phyloP scores from a whole-genome alignment of 352 stramenopile genomes.

The Phytophthora kernoviae region DNA sequence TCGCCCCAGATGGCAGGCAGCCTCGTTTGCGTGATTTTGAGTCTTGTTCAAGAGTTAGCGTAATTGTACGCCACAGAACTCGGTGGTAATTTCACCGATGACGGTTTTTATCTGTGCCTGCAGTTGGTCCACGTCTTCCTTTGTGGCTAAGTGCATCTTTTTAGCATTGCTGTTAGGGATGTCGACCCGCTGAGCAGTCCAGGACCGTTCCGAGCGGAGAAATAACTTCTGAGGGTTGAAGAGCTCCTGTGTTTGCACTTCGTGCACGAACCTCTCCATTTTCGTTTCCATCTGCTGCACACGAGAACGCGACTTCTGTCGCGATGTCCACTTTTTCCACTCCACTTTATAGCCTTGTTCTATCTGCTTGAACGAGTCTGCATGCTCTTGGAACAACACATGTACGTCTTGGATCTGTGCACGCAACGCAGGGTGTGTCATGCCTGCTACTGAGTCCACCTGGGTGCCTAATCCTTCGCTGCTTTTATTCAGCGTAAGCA shows the following conservation, averaged over 20 bases:
- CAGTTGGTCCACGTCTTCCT: slow-evolving; percentile 44
- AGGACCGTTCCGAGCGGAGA: slow-evolving; percentile 33
- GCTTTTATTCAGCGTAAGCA: slow-evolving; percentile 25
- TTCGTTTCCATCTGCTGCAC: slow-evolving; percentile 54
- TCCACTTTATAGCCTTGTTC: slow-evolving; percentile 34
- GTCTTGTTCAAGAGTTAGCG: slow-evolving; percentile 25
- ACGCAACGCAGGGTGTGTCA: slow-evolving; percentile 10
- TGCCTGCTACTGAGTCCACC: not conserved
- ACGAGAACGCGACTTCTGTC: slow-evolving; percentile 43
- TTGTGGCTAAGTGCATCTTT: slow-evolving; percentile 18
- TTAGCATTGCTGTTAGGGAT: not conserved
- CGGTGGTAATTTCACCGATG: slow-evolving; percentile 50
- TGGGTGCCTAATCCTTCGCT: not conserved
- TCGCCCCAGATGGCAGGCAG: not conserved
- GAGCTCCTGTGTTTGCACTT: slow-evolving; percentile 50
- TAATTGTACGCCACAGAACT: slow-evolving; percentile 52
- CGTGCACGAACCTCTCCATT: slow-evolving; percentile 39
- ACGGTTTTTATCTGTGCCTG: slow-evolving; percentile 53
- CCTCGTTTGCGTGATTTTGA: slow-evolving; percentile 2
- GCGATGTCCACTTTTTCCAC: slow-evolving; percentile 48
- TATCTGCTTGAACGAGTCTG: slow-evolving; percentile 35
- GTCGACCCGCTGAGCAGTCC: slow-evolving; percentile 4
- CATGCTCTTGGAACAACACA: slow-evolving; percentile 31
- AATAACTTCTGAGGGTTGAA: slow-evolving; percentile 55
- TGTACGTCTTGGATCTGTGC: slow-evolving; percentile 36